Conservation (phyloP, 1,284 basidiomycete genomes). For the Gastroboletus turbinatus region DNA sequence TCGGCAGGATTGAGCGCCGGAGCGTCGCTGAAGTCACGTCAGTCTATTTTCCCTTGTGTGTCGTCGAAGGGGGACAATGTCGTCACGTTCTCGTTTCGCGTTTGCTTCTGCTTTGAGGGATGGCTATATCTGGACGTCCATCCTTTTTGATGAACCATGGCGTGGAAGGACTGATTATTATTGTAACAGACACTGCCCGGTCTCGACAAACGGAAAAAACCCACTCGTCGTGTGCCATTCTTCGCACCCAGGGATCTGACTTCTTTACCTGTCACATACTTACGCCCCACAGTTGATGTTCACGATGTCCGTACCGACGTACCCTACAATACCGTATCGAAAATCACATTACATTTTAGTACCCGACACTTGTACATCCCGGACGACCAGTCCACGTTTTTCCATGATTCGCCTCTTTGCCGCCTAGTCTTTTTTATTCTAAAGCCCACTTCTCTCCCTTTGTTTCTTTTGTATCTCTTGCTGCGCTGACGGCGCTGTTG, state of each 20-base stretch:
- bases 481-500: neutral
- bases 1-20: conserved; percentile 13
- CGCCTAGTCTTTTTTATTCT: neutral
- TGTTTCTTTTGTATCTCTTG: neutral
- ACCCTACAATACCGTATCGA: conserved; percentile 6
- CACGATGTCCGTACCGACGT: neutral
- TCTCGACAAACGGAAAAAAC: neutral
- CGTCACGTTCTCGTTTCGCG: neutral
- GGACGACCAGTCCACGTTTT: neutral
- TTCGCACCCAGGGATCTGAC: neutral
- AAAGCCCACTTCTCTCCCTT: neutral
- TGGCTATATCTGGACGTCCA: neutral
- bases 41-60: neutral
- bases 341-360: conserved; percentile 4
- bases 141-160: neutral
- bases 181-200: conserved; percentile 3
- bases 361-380: neutral
- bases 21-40: neutral
- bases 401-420: neutral
- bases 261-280: conserved; percentile 3
- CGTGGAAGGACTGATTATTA: conserved; percentile 2
- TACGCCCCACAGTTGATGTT: neutral
- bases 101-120: neutral
- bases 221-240: neutral
- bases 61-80: neutral